A percentile compares a stretch with the other conserved stretches of the same genome.
These are phyloP conservation scores for Dictyostelium gargantuum DNA, from an alignment of 208 protist species.

Conservation along the genomic window DNA sequence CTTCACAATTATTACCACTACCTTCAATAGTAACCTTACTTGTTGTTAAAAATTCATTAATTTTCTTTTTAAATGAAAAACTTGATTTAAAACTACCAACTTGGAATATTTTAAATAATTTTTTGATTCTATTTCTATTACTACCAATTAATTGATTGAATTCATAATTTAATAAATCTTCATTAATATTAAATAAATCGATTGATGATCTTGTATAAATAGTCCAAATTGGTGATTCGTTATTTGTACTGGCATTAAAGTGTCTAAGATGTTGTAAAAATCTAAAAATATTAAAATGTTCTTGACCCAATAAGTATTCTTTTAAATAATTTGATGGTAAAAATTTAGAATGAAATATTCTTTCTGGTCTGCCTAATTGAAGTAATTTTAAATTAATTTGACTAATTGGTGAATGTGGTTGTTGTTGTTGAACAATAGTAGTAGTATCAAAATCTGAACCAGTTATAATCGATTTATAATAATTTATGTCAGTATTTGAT, in stretches of 20 bases:
- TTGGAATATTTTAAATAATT: background rate
- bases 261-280: background rate
- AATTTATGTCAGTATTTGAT: background rate
- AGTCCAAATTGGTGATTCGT: background rate
- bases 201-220: conserved; percentile 40
- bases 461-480: background rate
- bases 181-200: conserved; percentile 17
- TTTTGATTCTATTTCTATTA: background rate
- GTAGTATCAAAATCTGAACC: background rate
- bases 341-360: background rate
- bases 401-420: background rate
- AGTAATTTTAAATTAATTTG: conserved; percentile 26
- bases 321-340: background rate
- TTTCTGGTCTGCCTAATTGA: conserved; percentile 5
- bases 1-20: no score
- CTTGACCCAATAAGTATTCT: conserved; percentile 43
- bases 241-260: background rate
- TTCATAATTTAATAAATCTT: conserved; percentile 4
- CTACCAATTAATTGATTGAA: background rate
- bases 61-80: background rate
- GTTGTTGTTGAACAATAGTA: background rate
- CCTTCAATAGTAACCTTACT: background rate
- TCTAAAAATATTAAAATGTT: conserved; percentile 35
- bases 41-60: background rate
- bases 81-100: background rate